A percentile compares a stretch with the other conserved stretches of the same genome.
Conservation (phyloP, 2,329 filamentous ascomycete species). For the Botrytis pseudocinerea region DNA sequence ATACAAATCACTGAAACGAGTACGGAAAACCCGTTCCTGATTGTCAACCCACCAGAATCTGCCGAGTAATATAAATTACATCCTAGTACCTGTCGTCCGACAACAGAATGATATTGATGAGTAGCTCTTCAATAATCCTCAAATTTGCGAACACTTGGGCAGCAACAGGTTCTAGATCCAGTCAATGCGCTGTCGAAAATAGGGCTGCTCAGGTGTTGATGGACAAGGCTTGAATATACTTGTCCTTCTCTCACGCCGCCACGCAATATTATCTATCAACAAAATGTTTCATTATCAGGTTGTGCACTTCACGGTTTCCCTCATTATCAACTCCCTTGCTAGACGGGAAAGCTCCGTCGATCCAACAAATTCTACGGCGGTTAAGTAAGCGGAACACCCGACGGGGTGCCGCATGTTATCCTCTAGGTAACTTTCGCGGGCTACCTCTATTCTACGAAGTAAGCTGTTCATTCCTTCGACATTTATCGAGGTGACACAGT, state of each 20-base stretch:
- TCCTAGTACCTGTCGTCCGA: constrained; percentile 20
- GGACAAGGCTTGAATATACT: constrained; percentile 30
- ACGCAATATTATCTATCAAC: constrained; percentile 31
- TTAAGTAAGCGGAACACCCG: constrained; percentile 27
- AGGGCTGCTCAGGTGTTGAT: constrained; percentile 30
- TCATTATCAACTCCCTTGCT: constrained; percentile 3
- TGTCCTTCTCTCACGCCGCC: constrained; percentile 38
- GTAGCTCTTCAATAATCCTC: constrained; percentile 17
- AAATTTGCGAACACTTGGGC: constrained; percentile 31
- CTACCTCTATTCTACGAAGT: background rate
- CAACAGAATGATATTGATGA: background rate
- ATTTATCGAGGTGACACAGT: constrained; percentile 21
- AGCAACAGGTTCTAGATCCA: constrained; percentile 32
- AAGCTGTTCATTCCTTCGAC: background rate
- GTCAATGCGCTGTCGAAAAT: constrained; percentile 36
- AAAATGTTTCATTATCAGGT: constrained; percentile 24
- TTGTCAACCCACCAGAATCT: constrained; percentile 13
- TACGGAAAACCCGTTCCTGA: constrained; percentile 22
- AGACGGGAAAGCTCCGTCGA: constrained; percentile 10
- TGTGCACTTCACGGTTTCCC: constrained; percentile 24
- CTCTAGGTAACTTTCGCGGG: background rate
- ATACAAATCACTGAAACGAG: constrained; percentile 1
- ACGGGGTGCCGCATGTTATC: constrained; percentile 23
- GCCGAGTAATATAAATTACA: constrained; percentile 16
- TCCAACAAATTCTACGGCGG: constrained; percentile 7